A percentile compares a stretch with the other conserved stretches of the same genome.
Evolutionary conservation across 1,284 basidiomycete species (phyloP).

Genomic region (Agroathelia rolfsii): DNA sequence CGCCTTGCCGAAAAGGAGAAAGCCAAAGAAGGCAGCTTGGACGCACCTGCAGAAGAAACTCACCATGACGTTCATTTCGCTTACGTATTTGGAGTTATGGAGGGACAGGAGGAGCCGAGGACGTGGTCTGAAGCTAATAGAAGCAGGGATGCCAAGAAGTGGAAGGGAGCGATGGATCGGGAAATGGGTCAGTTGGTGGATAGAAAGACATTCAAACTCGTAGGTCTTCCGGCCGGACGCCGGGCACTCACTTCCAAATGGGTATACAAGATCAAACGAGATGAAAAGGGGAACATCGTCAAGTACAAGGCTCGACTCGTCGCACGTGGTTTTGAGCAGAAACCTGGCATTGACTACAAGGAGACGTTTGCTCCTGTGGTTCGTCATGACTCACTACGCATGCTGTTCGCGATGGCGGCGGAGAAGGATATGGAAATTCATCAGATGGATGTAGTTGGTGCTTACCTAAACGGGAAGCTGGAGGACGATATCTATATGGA

Average conservation of each 20-base stretch:
- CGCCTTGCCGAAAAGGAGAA: too few species aligned
- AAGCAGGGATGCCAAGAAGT: too few species aligned
- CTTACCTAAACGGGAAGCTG: slow-evolving; percentile 24
- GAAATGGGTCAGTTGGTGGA: slow-evolving; percentile 19
- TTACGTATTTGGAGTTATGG: too few species aligned
- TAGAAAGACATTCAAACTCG: slow-evolving; percentile 16
- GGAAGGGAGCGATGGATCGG: slow-evolving; percentile 21
- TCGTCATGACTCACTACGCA: slow-evolving; percentile 18
- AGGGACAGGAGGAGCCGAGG: too few species aligned
- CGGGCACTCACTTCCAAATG: slow-evolving; percentile 13
- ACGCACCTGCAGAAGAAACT: too few species aligned
- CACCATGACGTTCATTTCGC: too few species aligned
- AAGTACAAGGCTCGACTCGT: slow-evolving; percentile 16
- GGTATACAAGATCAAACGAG: slow-evolving; percentile 12
- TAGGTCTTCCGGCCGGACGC: slow-evolving; percentile 14
- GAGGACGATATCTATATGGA: slow-evolving; percentile 24
- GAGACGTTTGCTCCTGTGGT: slow-evolving; percentile 28
- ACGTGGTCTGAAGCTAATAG: too few species aligned
- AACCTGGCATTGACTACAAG: slow-evolving; percentile 18
- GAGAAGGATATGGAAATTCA: slow-evolving; percentile 16
- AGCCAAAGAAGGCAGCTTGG: too few species aligned
- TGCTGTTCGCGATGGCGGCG: slow-evolving; percentile 20
- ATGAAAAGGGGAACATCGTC: slow-evolving; percentile 9
- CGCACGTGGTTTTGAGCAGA: slow-evolving; percentile 17
- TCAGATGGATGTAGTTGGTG: slow-evolving; percentile 22